Percentiles rank a stretch among this genome's conserved stretches.
Conservation (phyloP, 345 rosid genomes). For the Linum trigynum region DNA sequence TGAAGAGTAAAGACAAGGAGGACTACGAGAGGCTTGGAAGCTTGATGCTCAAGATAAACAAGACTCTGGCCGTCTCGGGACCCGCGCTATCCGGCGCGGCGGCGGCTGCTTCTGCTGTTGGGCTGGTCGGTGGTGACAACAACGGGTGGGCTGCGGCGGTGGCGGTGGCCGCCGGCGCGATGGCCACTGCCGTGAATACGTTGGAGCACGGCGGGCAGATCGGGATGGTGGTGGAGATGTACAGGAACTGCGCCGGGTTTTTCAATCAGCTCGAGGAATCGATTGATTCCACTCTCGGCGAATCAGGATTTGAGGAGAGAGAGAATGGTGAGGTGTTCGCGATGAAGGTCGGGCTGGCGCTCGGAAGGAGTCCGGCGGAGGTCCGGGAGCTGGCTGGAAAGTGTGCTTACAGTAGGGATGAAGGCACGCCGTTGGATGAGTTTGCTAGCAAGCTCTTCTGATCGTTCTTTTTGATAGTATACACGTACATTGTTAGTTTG, state of each 20-base stretch:
- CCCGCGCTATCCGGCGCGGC: constrained; percentile 35
- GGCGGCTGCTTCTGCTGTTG: constrained; percentile 24
- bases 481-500: too few species aligned
- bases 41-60: constrained; percentile 34
- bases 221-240: constrained; percentile 54
- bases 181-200: constrained; percentile 25
- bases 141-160: constrained; percentile 13
- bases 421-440: not conserved
- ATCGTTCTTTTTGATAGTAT: too few species aligned
- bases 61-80: constrained; percentile 35
- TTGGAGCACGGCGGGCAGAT: constrained; percentile 43
- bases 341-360: constrained; percentile 30
- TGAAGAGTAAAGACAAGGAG: constrained; percentile 37
- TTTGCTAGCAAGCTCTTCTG: not conserved
- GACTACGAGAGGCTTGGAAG: constrained; percentile 39
- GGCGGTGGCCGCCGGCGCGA: constrained; percentile 30
- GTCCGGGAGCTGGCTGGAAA: constrained; percentile 27
- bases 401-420: not conserved
- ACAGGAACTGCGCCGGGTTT: constrained; percentile 39
- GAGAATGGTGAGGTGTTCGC: constrained; percentile 35
- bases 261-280: constrained; percentile 26
- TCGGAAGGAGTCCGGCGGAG: constrained; percentile 48
- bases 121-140: not conserved
- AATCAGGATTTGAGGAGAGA: constrained; percentile 16
- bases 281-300: constrained; percentile 19